A percentile compares a stretch with the other conserved stretches of the same genome.
Conservation (phyloP, 129 eudicot genomes). For the Ambrosia trifida region DNA sequence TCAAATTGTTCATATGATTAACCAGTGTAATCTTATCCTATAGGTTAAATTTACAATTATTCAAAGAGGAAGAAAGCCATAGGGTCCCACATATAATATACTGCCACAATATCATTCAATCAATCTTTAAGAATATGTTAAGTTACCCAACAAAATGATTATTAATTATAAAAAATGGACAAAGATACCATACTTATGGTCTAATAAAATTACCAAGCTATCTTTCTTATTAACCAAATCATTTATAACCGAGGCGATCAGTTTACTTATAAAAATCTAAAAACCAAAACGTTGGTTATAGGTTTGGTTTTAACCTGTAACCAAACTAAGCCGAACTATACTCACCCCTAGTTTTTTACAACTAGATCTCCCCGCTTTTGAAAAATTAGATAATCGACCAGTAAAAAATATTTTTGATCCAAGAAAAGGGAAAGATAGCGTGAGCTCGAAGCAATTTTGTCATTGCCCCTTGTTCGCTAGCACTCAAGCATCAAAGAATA, state of each 20-base stretch:
- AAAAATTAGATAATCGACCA: background rate
- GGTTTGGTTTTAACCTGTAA: no score
- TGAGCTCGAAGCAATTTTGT: background rate
- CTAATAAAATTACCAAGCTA: background rate
- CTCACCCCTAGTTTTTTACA: background rate
- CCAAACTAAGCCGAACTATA: no score
- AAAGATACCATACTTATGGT: background rate
- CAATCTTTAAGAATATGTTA: constrained; percentile 6
- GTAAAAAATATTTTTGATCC: background rate
- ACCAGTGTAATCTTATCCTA: constrained; percentile 20
- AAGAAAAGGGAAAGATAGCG: background rate
- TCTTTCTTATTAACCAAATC: background rate
- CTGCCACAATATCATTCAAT: constrained; percentile 22
- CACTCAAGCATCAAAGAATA: background rate
- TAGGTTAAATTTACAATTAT: constrained; percentile 10
- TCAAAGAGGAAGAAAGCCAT: background rate
- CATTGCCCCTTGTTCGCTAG: background rate
- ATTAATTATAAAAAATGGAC: constrained; percentile 8
- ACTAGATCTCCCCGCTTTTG: background rate
- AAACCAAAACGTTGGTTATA: background rate
- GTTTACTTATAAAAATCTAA: background rate
- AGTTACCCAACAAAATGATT: constrained; percentile 28
- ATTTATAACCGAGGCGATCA: background rate
- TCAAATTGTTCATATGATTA: constrained; percentile 15
- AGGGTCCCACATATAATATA: constrained; percentile 14